These are phyloP conservation scores for Ceratocystis colombiana DNA, from an alignment of 2,329 filamentous ascomycete genomes.

Conservation along the genomic window DNA sequence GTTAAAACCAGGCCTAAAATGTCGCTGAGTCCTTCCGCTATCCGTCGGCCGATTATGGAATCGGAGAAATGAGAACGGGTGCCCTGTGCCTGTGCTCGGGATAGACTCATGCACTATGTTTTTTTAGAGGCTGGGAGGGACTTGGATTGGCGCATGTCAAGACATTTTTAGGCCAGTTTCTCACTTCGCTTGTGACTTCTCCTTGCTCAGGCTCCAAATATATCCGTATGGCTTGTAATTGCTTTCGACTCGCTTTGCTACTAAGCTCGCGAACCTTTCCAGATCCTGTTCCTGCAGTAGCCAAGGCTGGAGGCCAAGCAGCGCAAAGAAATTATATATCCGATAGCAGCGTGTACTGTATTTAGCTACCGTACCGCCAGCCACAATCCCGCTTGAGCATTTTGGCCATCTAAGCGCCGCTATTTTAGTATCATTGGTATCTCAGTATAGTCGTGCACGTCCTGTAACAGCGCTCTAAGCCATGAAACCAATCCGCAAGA, in stretches of 20 bases:
- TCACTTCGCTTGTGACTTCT: background rate
- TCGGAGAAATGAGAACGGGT: constrained; percentile 10
- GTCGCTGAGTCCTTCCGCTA: constrained; percentile 2
- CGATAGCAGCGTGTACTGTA: background rate
- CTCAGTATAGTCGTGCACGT: constrained; percentile 2
- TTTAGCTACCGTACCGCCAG: background rate
- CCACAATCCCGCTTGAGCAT: background rate
- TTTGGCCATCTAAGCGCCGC: background rate
- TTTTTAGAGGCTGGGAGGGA: background rate
- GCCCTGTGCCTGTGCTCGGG: background rate
- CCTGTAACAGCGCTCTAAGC: background rate
- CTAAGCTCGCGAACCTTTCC: background rate
- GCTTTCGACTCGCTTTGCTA: background rate
- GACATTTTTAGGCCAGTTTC: background rate
- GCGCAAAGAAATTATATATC: background rate
- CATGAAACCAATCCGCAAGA: background rate
- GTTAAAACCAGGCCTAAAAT: background rate
- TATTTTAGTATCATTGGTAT: constrained; percentile 6
- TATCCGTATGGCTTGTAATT: background rate
- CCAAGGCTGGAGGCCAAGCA: too few species aligned
- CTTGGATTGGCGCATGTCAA: background rate
- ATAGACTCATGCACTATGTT: background rate
- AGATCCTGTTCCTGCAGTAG: background rate
- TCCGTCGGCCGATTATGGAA: background rate
- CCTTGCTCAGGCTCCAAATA: background rate